A percentile compares a stretch with the other conserved stretches of the same genome.
These are phyloP conservation scores for Paecilomyces formosus DNA, from an alignment of 2,329 filamentous ascomycete genomes.

Conservation along the genomic window DNA sequence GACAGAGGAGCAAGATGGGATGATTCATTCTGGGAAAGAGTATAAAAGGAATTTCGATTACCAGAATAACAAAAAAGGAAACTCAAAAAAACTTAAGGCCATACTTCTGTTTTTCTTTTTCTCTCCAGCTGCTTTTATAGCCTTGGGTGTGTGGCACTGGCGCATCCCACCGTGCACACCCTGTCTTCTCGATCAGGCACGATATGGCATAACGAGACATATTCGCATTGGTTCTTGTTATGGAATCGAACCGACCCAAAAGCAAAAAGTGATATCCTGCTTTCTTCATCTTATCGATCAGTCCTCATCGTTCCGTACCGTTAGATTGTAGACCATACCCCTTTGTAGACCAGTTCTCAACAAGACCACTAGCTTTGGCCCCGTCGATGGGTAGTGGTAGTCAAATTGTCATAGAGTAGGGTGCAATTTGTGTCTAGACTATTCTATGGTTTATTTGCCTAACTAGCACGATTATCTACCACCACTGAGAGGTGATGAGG, in stretches of 20 bases:
- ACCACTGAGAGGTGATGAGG: neutral
- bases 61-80: neutral
- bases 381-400: too few relatives aligned
- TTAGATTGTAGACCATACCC: too few relatives aligned
- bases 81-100: neutral
- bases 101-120: neutral
- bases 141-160: neutral
- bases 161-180: neutral
- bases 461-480: too few relatives aligned
- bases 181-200: neutral
- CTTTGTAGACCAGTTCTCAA: too few relatives aligned
- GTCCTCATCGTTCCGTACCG: constrained; percentile 14
- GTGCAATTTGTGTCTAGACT: too few relatives aligned
- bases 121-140: neutral
- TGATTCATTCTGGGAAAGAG: neutral
- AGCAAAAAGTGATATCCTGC: constrained; percentile 5
- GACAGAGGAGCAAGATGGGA: neutral
- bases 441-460: too few relatives aligned
- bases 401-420: too few relatives aligned
- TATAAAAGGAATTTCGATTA: neutral
- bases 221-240: neutral
- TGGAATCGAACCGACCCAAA: constrained; percentile 9
- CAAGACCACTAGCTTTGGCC: too few relatives aligned
- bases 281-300: constrained; percentile 10
- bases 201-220: neutral